Conservation (phyloP, 768 basidiomycete genomes). For the Hemileccinum rubropunctum region DNA sequence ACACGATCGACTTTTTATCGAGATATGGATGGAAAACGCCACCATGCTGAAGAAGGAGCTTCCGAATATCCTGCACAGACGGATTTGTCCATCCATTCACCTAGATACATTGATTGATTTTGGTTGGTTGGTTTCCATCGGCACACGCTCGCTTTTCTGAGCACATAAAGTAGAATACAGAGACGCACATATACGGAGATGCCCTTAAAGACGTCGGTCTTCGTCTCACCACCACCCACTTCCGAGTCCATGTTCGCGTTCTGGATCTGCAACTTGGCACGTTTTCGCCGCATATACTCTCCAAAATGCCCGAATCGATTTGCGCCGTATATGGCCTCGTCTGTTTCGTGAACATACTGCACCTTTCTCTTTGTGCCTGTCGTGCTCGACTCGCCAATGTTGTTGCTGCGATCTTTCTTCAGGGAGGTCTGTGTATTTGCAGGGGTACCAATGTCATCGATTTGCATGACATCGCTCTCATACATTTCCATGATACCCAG, state of each 20-base stretch:
- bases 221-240: conserved; percentile 14
- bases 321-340: conserved; percentile 65
- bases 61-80: conserved; percentile 79
- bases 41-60: conserved; percentile 79
- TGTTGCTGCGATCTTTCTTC: conserved; percentile 30
- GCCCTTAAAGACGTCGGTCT: conserved; percentile 63
- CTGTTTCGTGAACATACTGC: conserved; percentile 22
- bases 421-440: conserved; percentile 34
- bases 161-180: neutral
- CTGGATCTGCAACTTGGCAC: conserved; percentile 86
- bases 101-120: conserved; percentile 35
- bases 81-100: conserved; percentile 90
- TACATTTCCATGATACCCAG: conserved; percentile 34
- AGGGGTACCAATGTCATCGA: conserved; percentile 7
- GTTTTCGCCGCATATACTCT: conserved; percentile 88
- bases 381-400: conserved; percentile 3
- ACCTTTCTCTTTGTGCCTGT: conserved; percentile 18
- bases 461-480: conserved; percentile 6
- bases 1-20: conserved; percentile 74
- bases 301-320: conserved; percentile 80
- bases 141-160: neutral
- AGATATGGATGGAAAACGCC: conserved; percentile 84
- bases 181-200: conserved; percentile 79
- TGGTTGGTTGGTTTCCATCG: neutral
- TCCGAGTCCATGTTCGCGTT: conserved; percentile 43